phyloP scores from a whole-genome alignment of 345 rosid genomes.

The Hypericum androsaemum region DNA sequence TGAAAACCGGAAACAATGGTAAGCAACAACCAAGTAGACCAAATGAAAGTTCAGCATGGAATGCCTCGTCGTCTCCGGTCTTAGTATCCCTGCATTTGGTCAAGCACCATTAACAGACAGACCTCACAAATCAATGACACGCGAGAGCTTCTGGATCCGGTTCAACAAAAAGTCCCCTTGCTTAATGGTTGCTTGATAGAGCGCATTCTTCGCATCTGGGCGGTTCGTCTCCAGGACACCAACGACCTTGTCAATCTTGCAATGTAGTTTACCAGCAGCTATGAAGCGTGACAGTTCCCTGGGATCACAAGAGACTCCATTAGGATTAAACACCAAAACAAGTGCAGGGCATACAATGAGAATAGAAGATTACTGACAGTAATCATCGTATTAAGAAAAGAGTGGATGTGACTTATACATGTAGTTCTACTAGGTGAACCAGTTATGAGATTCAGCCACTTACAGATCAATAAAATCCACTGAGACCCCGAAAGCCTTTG shows the following conservation, averaged over 20 bases:
- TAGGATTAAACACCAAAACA: background rate
- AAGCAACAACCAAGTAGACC: no score
- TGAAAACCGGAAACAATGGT: no score
- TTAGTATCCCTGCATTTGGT: no score
- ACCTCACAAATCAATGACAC: conserved; percentile 81
- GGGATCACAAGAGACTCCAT: conserved; percentile 11
- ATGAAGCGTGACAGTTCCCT: conserved; percentile 97
- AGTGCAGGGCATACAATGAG: background rate
- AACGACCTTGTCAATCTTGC: conserved; percentile 98
- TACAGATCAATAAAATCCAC: conserved; percentile 91
- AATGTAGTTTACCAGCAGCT: conserved; percentile 96
- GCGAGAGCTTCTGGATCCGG: conserved; percentile 94
- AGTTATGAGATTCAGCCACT: conserved; percentile 24
- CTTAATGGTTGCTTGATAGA: conserved; percentile 95
- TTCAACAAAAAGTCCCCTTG: conserved; percentile 96
- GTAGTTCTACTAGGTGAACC: background rate
- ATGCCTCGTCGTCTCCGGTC: no score
- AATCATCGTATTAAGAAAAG: no score
- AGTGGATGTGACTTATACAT: no score
- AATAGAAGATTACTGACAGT: background rate
- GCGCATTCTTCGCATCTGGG: conserved; percentile 97
- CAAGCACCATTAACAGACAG: no score
- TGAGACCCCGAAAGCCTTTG: conserved; percentile 90
- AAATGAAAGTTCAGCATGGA: no score
- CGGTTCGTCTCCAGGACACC: conserved; percentile 97